Base-by-base conservation (phyloP, 352 stramenopile genomes). In the Phytopythium aichiense region DNA sequence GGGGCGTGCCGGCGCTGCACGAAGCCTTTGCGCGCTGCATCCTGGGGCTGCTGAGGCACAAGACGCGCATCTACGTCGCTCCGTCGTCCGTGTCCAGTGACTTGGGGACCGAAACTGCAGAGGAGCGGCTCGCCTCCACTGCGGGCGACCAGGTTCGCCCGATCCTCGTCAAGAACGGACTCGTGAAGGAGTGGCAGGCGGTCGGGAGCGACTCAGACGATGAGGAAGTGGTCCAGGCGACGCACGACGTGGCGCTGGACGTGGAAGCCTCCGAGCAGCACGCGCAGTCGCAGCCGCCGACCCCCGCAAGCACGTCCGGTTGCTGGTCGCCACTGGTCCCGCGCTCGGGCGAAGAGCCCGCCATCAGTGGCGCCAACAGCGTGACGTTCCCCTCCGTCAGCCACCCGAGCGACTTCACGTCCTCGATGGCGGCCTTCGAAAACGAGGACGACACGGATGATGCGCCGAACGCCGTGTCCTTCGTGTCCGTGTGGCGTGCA, bases 11-110 rank as follows among this genome's bases (percentile, higher is more conserved):
- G 56, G 81, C 89, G 42, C 75, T 79, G 53, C 88, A 88, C n/a
- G 83, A 96, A 58, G 84, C 96, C 56, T 95, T 97, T 61, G 77
- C 79, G 22, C 87, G 86, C 52, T 96, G 87, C 42, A 64, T 97
- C 2, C 28, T 88, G 20, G 74, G 77, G 0, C 67, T 92, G 13
- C 61, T 95, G 53, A 65, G 69, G 22, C 66, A 87, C 65, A 91
- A 90, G 67, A 90, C 81, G 18, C 70, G 82, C 38, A 58, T 95
- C 11, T 58, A 92, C 40, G 84, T 88, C 28, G 91, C 84, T 30
- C 51, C 51, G 33, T 37, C 30, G 13, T 30, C 16, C 3, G 51
- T 6, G 15, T 7, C 18, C 4, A n/a, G 22, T 2, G 20, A 16
- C 16, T 30, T 30, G 7, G 30, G 13, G 5, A 20, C 5, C 9